phyloP scores from a whole-genome alignment of 2,329 filamentous ascomycete genomes.

The Calonectria ilicicola region DNA sequence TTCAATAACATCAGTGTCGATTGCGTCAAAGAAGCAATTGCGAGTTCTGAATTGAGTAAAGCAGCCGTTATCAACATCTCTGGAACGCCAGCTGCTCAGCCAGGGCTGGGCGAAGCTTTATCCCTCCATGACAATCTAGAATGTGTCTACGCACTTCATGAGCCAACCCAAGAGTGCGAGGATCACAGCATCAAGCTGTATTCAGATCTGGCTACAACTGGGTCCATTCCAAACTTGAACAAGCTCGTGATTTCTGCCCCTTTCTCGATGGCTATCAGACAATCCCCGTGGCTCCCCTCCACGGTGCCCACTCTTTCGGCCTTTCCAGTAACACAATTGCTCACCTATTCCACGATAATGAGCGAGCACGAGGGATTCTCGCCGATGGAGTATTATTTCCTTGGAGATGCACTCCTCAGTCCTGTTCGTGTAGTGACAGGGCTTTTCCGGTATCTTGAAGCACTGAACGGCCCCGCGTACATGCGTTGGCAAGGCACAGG shows the following conservation, averaged over 20 bases:
- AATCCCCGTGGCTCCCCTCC: background rate
- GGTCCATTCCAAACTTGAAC: background rate
- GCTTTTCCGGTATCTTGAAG: conserved; percentile 22
- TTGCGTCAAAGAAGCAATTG: background rate
- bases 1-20: background rate
- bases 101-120: conserved; percentile 5
- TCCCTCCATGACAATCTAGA: conserved; percentile 2
- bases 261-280: conserved; percentile 10
- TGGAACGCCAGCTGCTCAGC: background rate
- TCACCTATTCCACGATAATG: background rate
- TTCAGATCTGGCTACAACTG: background rate
- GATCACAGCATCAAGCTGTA: background rate
- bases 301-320: background rate
- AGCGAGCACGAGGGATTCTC: background rate
- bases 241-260: conserved; percentile 15
- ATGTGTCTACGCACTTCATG: conserved; percentile 7
- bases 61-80: background rate
- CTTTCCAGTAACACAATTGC: conserved; percentile 18
- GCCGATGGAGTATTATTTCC: conserved; percentile 7
- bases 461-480: background rate
- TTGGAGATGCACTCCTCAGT: conserved; percentile 10
- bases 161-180: background rate
- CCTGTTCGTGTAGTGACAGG: conserved; percentile 8
- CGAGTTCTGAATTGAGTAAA: background rate
- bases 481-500: background rate